phyloP scores from a whole-genome alignment of 352 stramenopile genomes.

The Ophiocytium majus region DNA sequence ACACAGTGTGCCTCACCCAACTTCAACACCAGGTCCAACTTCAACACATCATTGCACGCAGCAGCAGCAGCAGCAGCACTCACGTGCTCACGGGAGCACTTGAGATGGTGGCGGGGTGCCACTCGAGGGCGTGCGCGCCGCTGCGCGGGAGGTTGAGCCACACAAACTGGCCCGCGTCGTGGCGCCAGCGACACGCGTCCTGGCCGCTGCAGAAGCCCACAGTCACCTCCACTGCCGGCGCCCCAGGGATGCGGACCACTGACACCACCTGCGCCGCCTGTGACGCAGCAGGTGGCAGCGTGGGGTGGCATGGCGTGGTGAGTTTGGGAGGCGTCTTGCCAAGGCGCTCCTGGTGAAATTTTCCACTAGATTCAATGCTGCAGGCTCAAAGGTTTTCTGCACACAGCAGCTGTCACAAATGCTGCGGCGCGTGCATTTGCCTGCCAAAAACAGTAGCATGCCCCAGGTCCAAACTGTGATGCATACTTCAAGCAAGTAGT shows the following conservation, averaged over 20 bases:
- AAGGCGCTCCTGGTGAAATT: too few relatives aligned
- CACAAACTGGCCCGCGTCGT: not conserved
- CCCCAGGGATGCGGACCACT: not conserved
- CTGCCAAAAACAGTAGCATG: too few relatives aligned
- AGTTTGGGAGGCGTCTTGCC: too few relatives aligned
- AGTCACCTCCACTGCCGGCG: not conserved
- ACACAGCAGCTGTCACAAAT: too few relatives aligned
- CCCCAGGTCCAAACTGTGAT: too few relatives aligned
- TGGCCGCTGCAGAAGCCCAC: not conserved
- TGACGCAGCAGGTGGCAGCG: too few relatives aligned
- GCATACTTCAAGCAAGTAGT: too few relatives aligned
- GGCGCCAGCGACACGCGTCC: not conserved
- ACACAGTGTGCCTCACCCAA: not conserved
- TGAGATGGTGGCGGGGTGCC: not conserved
- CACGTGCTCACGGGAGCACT: not conserved
- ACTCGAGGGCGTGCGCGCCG: not conserved
- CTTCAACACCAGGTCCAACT: not conserved
- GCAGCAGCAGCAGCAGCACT: not conserved
- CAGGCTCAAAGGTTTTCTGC: too few relatives aligned
- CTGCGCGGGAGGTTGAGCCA: not conserved
- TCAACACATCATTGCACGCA: not conserved
- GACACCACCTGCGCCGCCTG: not conserved
- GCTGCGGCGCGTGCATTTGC: too few relatives aligned
- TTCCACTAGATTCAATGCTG: too few relatives aligned
- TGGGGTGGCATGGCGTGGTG: too few relatives aligned